Percentiles rank a stretch among this genome's conserved stretches.
phyloP scores from a whole-genome alignment of 2,329 filamentous ascomycete genomes.

The Hypoxylon sp. region DNA sequence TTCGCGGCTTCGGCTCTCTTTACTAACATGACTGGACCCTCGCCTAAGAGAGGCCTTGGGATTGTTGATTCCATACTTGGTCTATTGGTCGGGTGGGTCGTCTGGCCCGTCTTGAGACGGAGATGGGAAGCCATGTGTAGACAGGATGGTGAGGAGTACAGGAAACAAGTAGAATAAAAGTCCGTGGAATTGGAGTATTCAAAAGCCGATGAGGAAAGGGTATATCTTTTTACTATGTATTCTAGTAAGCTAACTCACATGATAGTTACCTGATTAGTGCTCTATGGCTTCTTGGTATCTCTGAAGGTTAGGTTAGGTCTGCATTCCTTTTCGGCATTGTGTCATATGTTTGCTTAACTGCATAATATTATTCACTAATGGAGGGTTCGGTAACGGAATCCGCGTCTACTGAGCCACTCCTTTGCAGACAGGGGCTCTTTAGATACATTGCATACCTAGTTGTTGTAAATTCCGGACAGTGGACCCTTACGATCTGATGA shows the following conservation, averaged over 20 bases:
- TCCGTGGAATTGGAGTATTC: no score
- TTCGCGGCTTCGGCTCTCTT: conserved; percentile 44
- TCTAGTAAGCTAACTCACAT: no score
- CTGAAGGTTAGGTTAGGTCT: no score
- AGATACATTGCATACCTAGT: conserved; percentile 7
- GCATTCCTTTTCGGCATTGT: no score
- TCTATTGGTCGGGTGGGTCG: conserved; percentile 37
- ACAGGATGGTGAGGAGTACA: conserved; percentile 23
- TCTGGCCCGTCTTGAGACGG: conserved; percentile 38
- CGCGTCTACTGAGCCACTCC: conserved; percentile 3
- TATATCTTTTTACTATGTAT: no score
- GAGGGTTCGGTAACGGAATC: conserved; percentile 29
- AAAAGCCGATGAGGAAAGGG: no score
- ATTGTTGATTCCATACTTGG: conserved; percentile 40
- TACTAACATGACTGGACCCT: conserved; percentile 47
- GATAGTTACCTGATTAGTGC: no score
- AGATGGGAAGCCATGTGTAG: conserved; percentile 38
- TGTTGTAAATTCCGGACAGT: neutral
- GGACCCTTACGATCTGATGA: conserved; percentile 13
- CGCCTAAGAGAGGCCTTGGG: conserved; percentile 47
- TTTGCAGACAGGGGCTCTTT: neutral
- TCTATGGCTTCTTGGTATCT: no score
- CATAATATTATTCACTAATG: conserved; percentile 2
- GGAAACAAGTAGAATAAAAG: conserved; percentile 8
- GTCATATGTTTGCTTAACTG: neutral